Conservation (phyloP, 148 eudicot species). For the Vaccinium vitisidaea region DNA sequence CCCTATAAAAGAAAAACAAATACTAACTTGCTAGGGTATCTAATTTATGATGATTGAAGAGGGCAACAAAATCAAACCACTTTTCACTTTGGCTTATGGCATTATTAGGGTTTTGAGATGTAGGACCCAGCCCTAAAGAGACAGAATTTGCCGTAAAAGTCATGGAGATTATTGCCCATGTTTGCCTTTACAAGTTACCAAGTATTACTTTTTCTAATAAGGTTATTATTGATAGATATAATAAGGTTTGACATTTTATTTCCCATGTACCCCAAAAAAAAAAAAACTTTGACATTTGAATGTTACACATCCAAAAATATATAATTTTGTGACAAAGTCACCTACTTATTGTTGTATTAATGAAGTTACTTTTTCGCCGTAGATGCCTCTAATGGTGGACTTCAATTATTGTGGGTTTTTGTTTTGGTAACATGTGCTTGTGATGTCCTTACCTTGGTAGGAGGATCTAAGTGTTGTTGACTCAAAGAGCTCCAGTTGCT, state of each 20-base stretch:
- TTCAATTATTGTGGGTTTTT: not conserved
- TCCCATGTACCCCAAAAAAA: too few relatives aligned
- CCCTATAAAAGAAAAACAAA: slow-evolving; percentile 18
- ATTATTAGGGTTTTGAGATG: slow-evolving; percentile 25
- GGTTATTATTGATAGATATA: slow-evolving; percentile 15
- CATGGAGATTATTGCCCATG: slow-evolving; percentile 40
- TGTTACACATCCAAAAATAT: slow-evolving; percentile 15
- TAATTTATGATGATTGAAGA: slow-evolving; percentile 29
- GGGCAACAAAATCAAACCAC: slow-evolving; percentile 16
- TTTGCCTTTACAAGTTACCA: slow-evolving; percentile 36
- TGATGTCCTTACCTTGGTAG: not conserved
- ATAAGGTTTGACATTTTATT: slow-evolving; percentile 18
- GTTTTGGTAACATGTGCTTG: not conserved
- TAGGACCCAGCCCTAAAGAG: slow-evolving; percentile 18
- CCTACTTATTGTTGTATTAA: not conserved
- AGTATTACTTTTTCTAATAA: slow-evolving; percentile 4
- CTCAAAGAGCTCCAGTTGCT: not conserved
- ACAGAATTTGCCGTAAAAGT: slow-evolving; percentile 27
- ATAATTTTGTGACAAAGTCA: slow-evolving; percentile 14
- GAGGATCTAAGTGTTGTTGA: not conserved
- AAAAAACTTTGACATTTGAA: slow-evolving; percentile 20
- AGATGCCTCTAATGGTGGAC: slow-evolving; percentile 4
- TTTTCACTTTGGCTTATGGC: slow-evolving; percentile 27
- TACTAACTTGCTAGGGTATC: slow-evolving; percentile 6
- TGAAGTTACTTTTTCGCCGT: not conserved